Evolutionary conservation across 495 filamentous ascomycete genomes (phyloP).

Genomic region (Aspergillus panamensis): DNA sequence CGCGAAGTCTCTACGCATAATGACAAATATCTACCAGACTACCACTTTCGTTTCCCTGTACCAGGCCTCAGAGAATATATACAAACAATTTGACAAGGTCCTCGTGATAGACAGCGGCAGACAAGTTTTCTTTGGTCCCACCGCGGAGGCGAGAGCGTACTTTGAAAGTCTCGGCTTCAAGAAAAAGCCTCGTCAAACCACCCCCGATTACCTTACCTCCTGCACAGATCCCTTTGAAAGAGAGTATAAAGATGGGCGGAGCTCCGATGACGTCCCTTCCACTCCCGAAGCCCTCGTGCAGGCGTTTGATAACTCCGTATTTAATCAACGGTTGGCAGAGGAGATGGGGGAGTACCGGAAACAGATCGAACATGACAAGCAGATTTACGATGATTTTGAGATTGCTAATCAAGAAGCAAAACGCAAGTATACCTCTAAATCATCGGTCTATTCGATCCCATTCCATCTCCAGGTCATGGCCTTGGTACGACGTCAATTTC

Average conservation of each 20-base stretch:
- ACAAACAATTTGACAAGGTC: slow-evolving; percentile 83
- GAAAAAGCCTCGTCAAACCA: slow-evolving; percentile 76
- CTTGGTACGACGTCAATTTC: slow-evolving; percentile 75
- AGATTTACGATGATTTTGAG: slow-evolving; percentile 69
- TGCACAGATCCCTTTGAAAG: slow-evolving; percentile 82
- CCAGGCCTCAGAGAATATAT: slow-evolving; percentile 81
- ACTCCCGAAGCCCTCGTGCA: slow-evolving; percentile 59
- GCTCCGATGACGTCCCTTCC: slow-evolving; percentile 60
- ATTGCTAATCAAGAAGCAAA: slow-evolving; percentile 75
- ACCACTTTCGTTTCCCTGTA: slow-evolving; percentile 80
- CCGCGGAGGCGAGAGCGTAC: slow-evolving; percentile 65
- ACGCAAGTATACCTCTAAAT: slow-evolving; percentile 59
- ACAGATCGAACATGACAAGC: slow-evolving; percentile 55
- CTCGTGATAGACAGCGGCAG: slow-evolving; percentile 75
- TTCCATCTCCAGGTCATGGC: slow-evolving; percentile 79
- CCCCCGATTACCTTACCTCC: slow-evolving; percentile 80
- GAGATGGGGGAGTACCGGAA: slow-evolving; percentile 69
- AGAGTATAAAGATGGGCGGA: slow-evolving; percentile 64
- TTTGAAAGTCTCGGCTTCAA: slow-evolving; percentile 81
- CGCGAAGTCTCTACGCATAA: slow-evolving; percentile 66
- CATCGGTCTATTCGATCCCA: slow-evolving; percentile 75
- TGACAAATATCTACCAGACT: slow-evolving; percentile 75
- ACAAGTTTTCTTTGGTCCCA: slow-evolving; percentile 77
- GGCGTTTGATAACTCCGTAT: slow-evolving; percentile 64
- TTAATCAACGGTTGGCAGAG: slow-evolving; percentile 49